Evolutionary conservation across 2,329 filamentous ascomycete species (phyloP), one percentile per base, ranked within the genome.

Genomic region (Nemania bipapillata): DNA sequence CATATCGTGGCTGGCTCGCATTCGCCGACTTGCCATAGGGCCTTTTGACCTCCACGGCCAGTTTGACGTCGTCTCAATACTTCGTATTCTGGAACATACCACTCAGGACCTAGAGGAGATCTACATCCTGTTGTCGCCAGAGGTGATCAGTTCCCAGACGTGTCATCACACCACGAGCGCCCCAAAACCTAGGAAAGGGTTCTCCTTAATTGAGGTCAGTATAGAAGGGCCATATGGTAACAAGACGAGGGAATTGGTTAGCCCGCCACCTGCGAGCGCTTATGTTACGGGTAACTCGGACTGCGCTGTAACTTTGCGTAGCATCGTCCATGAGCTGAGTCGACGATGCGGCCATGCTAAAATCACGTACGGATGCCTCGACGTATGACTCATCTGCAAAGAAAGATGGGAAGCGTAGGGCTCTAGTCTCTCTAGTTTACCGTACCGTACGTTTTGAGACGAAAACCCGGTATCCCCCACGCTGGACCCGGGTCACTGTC

Each of bases 1-100:
- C 40, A 30, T 60, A 2, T 40, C 32, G 15, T 71, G 67, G 67
- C 35, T 71, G 24, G 54, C 49, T 40, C 57, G 67, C 50, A 65
- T 68, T 37, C 70, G 62, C 2, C 61, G 67, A 28, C 40, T 70
- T 12, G 70, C 70, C 22, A 65, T 70, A 52, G 67, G 67, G 2
- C 70, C 67, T 8, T 63, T 70, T 20, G 32, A 60, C 20, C 49
- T 56, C 15, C 4, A 24, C 57, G 22, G 42, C 3, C 35, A 28
- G 7, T 60, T 52, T 45, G 64, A 64, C 24, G 37, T 28, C 37
- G 24, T 40, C 20, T 64, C 66, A 6, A 47, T 71, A 12, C 24
- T 62, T n/a, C 45, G 63, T 11, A 59, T 69, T 20, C 20, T 69
- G 49, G 57, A 65, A 30, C 60, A 61, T n/a, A 66, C 63, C 4